Evolutionary conservation across 345 rosid species (phyloP).

Genomic region (Kandelia obovata): DNA sequence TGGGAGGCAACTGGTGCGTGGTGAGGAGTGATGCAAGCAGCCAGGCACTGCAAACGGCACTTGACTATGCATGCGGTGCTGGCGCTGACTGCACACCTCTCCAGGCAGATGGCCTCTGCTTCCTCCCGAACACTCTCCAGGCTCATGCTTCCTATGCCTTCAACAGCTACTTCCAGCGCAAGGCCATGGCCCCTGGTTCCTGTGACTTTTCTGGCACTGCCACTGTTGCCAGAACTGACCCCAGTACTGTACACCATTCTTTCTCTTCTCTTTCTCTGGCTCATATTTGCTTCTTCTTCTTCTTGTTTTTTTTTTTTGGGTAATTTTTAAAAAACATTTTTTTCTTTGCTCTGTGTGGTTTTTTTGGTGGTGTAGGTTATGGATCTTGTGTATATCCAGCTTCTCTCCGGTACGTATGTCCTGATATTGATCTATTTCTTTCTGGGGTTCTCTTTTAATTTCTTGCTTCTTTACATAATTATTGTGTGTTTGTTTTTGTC

Average conservation of each 20-base stretch:
- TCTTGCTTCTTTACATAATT: not conserved
- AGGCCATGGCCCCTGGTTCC: conserved; percentile 65
- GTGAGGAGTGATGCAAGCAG: conserved; percentile 62
- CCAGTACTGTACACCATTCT: conserved; percentile 38
- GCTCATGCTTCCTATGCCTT: conserved; percentile 84
- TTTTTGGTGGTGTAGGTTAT: conserved; percentile 43
- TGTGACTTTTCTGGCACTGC: conserved; percentile 81
- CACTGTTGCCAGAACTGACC: conserved; percentile 63
- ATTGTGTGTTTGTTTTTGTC: too few relatives aligned
- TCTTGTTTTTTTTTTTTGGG: not conserved
- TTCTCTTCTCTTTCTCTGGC: not conserved
- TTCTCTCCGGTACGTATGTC: conserved; percentile 46
- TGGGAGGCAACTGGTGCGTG: conserved; percentile 56
- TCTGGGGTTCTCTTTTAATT: not conserved
- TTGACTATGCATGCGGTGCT: conserved; percentile 63
- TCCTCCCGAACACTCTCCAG: conserved; percentile 59
- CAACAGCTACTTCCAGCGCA: conserved; percentile 69
- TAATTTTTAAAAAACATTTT: not conserved
- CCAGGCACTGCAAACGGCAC: conserved; percentile 53
- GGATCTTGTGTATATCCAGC: conserved; percentile 82
- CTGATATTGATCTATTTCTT: not conserved
- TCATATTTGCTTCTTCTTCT: not conserved
- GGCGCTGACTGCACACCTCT: conserved; percentile 75
- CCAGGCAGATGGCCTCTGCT: conserved; percentile 51
- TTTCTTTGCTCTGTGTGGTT: not conserved